Conservation (phyloP, 2,329 filamentous ascomycete species). For the Pseudogymnoascus sp. region DNA sequence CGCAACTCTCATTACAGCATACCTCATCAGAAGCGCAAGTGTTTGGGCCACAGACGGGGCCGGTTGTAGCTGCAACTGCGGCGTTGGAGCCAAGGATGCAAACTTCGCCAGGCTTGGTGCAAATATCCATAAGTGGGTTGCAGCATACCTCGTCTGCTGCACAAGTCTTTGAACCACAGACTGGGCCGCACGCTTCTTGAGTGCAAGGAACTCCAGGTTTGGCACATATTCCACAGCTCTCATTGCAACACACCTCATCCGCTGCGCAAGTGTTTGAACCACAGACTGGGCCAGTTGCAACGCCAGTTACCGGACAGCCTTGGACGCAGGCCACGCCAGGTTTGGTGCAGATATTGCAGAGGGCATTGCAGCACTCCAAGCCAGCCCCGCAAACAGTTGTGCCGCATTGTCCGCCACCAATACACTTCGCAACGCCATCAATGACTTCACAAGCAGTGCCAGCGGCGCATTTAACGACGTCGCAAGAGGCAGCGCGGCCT, state of each 20-base stretch:
- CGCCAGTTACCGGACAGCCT: background rate
- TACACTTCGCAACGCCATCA: background rate
- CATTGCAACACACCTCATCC: background rate
- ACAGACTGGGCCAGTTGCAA: background rate
- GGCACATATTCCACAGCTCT: background rate
- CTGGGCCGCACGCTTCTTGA: background rate
- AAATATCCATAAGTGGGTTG: background rate
- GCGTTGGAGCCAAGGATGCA: background rate
- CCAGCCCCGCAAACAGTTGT: background rate
- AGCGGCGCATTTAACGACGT: background rate
- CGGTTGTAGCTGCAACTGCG: background rate
- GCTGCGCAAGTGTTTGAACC: background rate
- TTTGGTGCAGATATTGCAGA: background rate
- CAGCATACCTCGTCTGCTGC: background rate
- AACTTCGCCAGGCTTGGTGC: background rate
- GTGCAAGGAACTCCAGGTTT: background rate
- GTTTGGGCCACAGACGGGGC: background rate
- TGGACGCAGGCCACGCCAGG: background rate
- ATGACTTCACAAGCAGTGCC: background rate
- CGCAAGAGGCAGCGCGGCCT: background rate
- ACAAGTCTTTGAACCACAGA: background rate
- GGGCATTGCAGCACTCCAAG: background rate
- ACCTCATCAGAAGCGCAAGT: background rate
- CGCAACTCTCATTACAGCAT: background rate
- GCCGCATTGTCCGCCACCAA: background rate